Conservation (phyloP, 2,329 filamentous ascomycete species). For the Cucurbitaria berberidis region DNA sequence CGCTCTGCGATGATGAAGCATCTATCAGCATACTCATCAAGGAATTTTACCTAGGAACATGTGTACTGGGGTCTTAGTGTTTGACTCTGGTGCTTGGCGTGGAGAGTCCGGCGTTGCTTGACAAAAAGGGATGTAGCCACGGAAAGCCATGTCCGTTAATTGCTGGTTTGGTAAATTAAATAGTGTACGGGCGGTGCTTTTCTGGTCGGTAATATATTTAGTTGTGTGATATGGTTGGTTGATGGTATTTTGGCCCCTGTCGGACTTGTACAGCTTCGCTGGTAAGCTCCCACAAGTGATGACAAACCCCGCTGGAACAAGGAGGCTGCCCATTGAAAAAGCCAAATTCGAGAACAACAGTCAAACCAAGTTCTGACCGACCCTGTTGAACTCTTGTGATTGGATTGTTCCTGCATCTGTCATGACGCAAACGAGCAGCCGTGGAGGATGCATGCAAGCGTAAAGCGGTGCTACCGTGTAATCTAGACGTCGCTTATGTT, state of each 20-base stretch:
- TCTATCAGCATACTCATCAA: background rate
- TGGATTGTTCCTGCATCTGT: background rate
- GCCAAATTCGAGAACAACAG: background rate
- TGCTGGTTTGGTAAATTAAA: background rate
- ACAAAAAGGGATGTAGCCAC: background rate
- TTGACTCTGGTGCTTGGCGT: background rate
- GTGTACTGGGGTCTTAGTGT: background rate
- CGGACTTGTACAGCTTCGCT: slow-evolving; percentile 3
- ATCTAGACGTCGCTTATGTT: background rate
- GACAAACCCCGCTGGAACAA: slow-evolving; percentile 3
- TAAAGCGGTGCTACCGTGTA: background rate
- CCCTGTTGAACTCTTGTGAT: background rate
- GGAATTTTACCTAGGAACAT: background rate
- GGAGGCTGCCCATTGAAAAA: background rate
- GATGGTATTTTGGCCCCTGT: slow-evolving; percentile 1
- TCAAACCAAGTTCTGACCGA: background rate
- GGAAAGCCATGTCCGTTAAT: background rate
- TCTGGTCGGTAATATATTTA: background rate
- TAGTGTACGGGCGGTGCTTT: background rate
- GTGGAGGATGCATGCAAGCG: background rate
- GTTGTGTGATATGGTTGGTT: background rate
- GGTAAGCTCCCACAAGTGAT: slow-evolving; percentile 1
- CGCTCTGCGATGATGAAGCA: background rate
- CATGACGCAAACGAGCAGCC: background rate
- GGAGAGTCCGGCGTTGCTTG: background rate